Percentiles rank a stretch among this genome's conserved stretches.
phyloP scores from a whole-genome alignment of 192 early-diverging fungal genomes.

The Linnemannia zychae region DNA sequence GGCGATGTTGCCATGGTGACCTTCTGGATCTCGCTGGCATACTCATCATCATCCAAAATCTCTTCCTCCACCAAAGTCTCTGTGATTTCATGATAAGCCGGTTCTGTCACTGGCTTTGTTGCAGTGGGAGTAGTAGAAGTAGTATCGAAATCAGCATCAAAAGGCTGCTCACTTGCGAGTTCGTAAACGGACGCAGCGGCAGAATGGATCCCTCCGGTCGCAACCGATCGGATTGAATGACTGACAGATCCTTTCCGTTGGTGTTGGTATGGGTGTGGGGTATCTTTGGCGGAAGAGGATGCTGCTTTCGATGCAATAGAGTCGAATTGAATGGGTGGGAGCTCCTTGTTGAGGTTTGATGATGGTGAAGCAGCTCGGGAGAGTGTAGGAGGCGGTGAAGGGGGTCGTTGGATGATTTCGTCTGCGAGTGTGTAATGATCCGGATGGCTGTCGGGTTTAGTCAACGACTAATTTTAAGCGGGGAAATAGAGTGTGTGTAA shows the following conservation, averaged over 20 bases:
- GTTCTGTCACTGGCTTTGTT: background rate
- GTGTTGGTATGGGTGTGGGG: background rate
- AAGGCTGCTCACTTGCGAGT: constrained; percentile 28
- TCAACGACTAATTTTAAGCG: constrained; percentile 22
- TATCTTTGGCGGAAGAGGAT: background rate
- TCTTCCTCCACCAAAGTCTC: constrained; percentile 44
- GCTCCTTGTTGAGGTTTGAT: constrained; percentile 25
- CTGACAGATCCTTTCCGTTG: constrained; percentile 24
- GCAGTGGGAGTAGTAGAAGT: background rate
- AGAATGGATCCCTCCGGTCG: constrained; percentile 20
- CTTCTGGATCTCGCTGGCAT: constrained; percentile 25
- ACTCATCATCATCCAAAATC: constrained; percentile 31
- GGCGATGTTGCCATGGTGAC: background rate
- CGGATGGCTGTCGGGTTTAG: constrained; percentile 39
- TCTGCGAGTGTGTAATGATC: constrained; percentile 34
- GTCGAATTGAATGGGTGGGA: constrained; percentile 25
- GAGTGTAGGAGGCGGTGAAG: constrained; percentile 17
- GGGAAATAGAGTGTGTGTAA: background rate
- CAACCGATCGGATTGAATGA: constrained; percentile 28
- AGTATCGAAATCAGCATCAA: constrained; percentile 8
- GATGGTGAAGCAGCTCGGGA: constrained; percentile 6
- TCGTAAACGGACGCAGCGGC: constrained; percentile 50
- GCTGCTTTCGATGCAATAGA: background rate
- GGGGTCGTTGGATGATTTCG: constrained; percentile 46
- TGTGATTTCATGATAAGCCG: constrained; percentile 31